These are phyloP conservation scores for Coemansia sp. DNA, from an alignment of 192 early-diverging fungal species.

Conservation along the genomic window DNA sequence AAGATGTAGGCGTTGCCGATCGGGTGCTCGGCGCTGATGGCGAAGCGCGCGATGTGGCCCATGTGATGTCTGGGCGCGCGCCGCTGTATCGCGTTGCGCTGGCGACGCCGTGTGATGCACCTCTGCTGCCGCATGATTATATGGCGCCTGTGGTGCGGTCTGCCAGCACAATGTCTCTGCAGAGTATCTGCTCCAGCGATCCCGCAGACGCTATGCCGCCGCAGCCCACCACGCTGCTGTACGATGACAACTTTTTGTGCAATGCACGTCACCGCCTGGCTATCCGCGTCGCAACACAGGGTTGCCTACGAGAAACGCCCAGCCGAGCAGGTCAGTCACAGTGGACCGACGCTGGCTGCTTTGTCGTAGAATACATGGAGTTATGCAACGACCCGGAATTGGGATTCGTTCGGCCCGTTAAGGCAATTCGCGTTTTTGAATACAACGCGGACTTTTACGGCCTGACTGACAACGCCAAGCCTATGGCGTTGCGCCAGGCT, in stretches of 20 bases:
- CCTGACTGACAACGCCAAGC: slow-evolving; percentile 38
- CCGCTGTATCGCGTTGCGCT: slow-evolving; percentile 40
- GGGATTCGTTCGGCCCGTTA: slow-evolving; percentile 32
- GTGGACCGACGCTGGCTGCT: slow-evolving; percentile 35
- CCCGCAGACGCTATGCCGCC: slow-evolving; percentile 2
- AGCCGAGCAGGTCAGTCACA: slow-evolving; percentile 28
- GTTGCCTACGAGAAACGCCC: slow-evolving; percentile 16
- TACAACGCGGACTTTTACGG: slow-evolving; percentile 49
- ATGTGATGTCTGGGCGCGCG: slow-evolving; percentile 30
- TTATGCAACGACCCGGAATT: slow-evolving; percentile 25
- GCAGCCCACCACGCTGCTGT: slow-evolving; percentile 28
- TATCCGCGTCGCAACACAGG: slow-evolving; percentile 16
- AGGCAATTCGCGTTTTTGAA: slow-evolving; percentile 24
- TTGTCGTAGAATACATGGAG: slow-evolving; percentile 21
- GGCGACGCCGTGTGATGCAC: slow-evolving; percentile 6
- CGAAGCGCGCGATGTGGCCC: slow-evolving; percentile 31
- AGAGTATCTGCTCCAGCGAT: slow-evolving; percentile 40
- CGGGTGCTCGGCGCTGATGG: slow-evolving; percentile 45
- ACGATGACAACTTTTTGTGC: slow-evolving; percentile 42
- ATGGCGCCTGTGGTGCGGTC: slow-evolving; percentile 33
- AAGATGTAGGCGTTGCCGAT: slow-evolving; percentile 33
- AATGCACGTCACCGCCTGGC: slow-evolving; percentile 46
- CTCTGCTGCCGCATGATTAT: slow-evolving; percentile 16
- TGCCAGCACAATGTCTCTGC: slow-evolving; percentile 50
- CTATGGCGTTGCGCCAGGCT: slow-evolving; percentile 23